Conservation (phyloP, 2,329 filamentous ascomycete species). For the Trichoderma atrobrunneum region DNA sequence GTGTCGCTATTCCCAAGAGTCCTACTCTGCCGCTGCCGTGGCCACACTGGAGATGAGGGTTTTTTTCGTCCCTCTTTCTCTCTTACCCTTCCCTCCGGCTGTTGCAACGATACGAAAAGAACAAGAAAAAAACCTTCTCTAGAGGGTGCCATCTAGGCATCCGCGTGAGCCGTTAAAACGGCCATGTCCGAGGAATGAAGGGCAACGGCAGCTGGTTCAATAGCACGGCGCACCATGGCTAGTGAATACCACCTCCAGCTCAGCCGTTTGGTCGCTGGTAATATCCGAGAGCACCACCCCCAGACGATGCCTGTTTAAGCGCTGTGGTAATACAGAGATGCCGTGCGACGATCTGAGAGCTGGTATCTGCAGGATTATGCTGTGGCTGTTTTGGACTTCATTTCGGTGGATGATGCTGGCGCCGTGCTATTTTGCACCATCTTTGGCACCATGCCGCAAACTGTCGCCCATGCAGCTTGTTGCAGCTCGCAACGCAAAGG, state of each 20-base stretch:
- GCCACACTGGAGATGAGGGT: not conserved
- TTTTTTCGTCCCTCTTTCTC: not conserved
- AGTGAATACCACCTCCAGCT: conserved; percentile 8
- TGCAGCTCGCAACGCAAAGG: not conserved
- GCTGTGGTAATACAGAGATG: conserved; percentile 1
- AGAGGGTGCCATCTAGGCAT: not conserved
- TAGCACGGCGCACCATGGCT: conserved; percentile 1
- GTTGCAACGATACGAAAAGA: not conserved
- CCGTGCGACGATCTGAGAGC: conserved; percentile 11
- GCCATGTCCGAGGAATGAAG: conserved; percentile 11
- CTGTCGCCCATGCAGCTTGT: conserved; percentile 4
- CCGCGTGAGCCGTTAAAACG: conserved; percentile 9
- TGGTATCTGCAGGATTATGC: conserved; percentile 5
- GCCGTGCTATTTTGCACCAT: not conserved
- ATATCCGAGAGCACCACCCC: conserved; percentile 11
- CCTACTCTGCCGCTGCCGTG: conserved; percentile 13
- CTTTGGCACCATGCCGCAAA: not conserved
- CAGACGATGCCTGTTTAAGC: conserved; percentile 2
- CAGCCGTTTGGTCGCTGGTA: conserved; percentile 13
- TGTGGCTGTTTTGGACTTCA: not conserved
- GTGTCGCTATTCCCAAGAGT: conserved; percentile 1
- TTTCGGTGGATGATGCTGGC: conserved; percentile 3
- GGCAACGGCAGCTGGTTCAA: not conserved
- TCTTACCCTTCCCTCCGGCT: not conserved
- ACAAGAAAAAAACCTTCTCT: not conserved